Base-by-base conservation (phyloP, 805 yeast genomes). In the Nakazawaea wyomingensis region DNA sequence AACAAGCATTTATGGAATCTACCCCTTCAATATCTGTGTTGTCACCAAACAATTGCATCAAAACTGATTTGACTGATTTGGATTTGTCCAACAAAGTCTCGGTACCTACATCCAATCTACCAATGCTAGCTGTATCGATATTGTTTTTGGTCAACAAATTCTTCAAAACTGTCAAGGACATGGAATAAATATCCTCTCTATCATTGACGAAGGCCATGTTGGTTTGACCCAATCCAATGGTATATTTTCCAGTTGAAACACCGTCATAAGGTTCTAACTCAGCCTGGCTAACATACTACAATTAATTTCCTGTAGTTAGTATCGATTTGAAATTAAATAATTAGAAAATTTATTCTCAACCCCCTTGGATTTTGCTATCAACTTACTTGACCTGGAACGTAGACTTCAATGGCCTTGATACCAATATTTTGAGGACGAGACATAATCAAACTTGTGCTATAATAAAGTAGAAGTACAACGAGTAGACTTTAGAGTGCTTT, bases 181-280 rank as follows among this genome's bases (percentile, higher is more conserved):
- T 74, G 29, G 99, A 93, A 72, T 90, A 90, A 57, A 89, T 89
- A 60, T 93, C 99, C 68, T 93, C 98, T 65, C 96, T 82, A 69
- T 93, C 99, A 62, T 91, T 85, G 53, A 93, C 98, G 57, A 87
- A 93, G 16, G 95, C 78, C 99, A 93, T 93, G 67, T 89, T 88
- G 58, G 96, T 91, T 72, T 93, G 99, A 51, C 99, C 99, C 48
- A 93, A 76, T 39, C 99, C 99, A 65, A 93, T 91, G 61, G 99
- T 93, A 76, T 89, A 93, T 66, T 93, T 93, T 48, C 99, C 99
- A 43, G 85, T 71, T 18, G 98, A 78, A 48, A 91, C 90, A 45
- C 85, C 86, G 62, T 90, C 96, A 56, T 69, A 80, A 51, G 74
- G 68, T 66, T 93, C 99, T 53, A 93, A 71, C 44, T 87, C 98